phyloP scores from a whole-genome alignment of 176 grass and related monocot species.

The Phoenix roebelenii region DNA sequence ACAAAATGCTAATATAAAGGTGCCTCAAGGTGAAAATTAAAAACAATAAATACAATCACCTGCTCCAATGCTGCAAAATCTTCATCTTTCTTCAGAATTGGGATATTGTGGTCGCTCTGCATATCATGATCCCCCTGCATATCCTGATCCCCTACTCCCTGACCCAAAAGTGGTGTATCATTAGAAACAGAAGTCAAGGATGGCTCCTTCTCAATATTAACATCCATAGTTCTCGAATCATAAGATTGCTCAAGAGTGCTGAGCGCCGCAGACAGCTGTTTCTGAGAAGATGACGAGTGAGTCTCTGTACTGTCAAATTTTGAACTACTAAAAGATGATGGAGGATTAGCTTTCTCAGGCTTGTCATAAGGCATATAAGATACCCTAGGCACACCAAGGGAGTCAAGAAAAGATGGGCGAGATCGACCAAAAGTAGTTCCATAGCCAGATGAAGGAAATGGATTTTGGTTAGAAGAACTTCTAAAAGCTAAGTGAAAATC shows the following conservation, averaged over 20 bases:
- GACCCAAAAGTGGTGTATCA: constrained; percentile 19
- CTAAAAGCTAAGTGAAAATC: constrained; percentile 12
- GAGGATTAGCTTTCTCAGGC: constrained; percentile 31
- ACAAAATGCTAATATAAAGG: no score
- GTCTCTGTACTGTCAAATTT: constrained; percentile 18
- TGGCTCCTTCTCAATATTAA: constrained; percentile 32
- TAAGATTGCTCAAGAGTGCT: constrained; percentile 29
- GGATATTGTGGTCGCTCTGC: constrained; percentile 33
- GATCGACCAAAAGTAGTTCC: constrained; percentile 41
- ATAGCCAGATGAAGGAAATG: constrained; percentile 46
- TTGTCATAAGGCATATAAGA: constrained; percentile 25
- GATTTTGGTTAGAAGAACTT: constrained; percentile 32
- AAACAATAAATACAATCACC: constrained; percentile 34
- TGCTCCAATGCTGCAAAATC: constrained; percentile 93
- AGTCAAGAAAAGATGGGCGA: constrained; percentile 80
- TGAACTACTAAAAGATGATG: constrained; percentile 24
- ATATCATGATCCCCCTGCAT: constrained; percentile 12
- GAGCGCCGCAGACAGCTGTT: constrained; percentile 23
- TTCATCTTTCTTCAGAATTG: constrained; percentile 48
- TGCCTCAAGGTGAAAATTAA: no score
- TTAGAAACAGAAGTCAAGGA: constrained; percentile 30
- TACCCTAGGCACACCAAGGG: constrained; percentile 60
- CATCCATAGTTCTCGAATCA: constrained; percentile 25
- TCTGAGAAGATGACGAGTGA: constrained; percentile 16
- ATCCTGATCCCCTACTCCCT: neutral